Conservation (phyloP, 768 basidiomycete species). For the Gautieria morchelliformis region DNA sequence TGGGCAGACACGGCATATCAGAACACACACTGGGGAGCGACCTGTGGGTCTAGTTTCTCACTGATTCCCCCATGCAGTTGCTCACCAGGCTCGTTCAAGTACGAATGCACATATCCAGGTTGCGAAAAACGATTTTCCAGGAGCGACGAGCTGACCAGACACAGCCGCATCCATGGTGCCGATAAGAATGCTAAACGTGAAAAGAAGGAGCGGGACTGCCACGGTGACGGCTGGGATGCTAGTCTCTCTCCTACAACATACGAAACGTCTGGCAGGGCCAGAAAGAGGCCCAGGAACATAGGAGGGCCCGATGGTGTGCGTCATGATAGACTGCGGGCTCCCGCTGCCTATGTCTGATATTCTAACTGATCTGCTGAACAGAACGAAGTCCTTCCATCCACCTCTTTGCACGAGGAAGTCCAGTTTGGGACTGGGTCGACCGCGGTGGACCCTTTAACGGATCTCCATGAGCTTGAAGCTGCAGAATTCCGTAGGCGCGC, state of each 20-base stretch:
- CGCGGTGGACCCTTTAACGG: conserved; percentile 62
- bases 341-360: neutral
- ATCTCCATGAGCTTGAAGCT: conserved; percentile 81
- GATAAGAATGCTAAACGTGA: conserved; percentile 62
- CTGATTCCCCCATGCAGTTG: neutral
- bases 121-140: conserved; percentile 98
- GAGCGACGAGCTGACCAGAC: conserved; percentile 96
- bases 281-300: conserved; percentile 1
- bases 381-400: neutral
- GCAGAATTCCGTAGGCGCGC: conserved; percentile 76
- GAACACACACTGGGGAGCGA: conserved; percentile 97
- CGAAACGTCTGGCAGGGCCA: neutral
- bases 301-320: neutral
- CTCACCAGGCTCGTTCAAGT: conserved; percentile 20
- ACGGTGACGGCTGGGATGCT: conserved; percentile 59
- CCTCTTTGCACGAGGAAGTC: neutral
- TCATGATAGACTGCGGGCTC: neutral
- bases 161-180: conserved; percentile 81
- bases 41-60: conserved; percentile 28
- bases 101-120: conserved; percentile 81
- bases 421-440: neutral
- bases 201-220: conserved; percentile 70
- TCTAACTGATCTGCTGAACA: neutral
- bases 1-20: conserved; percentile 86
- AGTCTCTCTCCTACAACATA: conserved; percentile 16